Conservation (phyloP, 2,329 filamentous ascomycete species). For the Arthrobotrys iridis region DNA sequence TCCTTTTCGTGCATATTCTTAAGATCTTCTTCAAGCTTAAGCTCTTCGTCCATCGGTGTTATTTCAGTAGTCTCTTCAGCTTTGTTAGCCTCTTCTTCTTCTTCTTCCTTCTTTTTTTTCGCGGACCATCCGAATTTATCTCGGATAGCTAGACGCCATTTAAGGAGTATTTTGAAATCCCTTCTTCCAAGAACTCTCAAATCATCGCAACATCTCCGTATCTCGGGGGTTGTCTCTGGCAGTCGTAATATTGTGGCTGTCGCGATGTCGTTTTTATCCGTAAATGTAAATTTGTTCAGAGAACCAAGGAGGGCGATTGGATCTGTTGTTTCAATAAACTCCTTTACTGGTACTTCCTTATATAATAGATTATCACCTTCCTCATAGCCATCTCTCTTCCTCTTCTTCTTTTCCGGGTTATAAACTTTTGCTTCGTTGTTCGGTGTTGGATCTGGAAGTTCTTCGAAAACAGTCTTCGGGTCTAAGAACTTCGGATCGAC, state of each 20-base stretch:
- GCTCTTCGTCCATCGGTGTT: slow-evolving; percentile 91
- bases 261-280: slow-evolving; percentile 83
- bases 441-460: slow-evolving; percentile 82
- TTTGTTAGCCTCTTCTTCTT: slow-evolving; percentile 60
- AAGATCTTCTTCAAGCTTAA: slow-evolving; percentile 87
- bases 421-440: slow-evolving; percentile 99
- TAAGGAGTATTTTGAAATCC: slow-evolving; percentile 88
- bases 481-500: slow-evolving; percentile 94
- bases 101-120: slow-evolving; percentile 71
- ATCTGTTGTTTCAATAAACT: slow-evolving; percentile 93
- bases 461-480: slow-evolving; percentile 87
- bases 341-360: slow-evolving; percentile 86
- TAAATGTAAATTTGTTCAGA: slow-evolving; percentile 84
- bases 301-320: slow-evolving; percentile 90
- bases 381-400: slow-evolving; percentile 96
- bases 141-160: slow-evolving; percentile 87
- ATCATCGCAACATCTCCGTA: slow-evolving; percentile 80
- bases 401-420: slow-evolving; percentile 96
- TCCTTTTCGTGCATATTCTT: slow-evolving; percentile 84
- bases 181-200: slow-evolving; percentile 90
- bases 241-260: slow-evolving; percentile 85
- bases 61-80: slow-evolving; percentile 80
- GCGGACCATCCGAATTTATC: slow-evolving; percentile 88
- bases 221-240: slow-evolving; percentile 84
- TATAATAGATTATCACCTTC: slow-evolving; percentile 93